phyloP scores from a whole-genome alignment of 345 rosid genomes.

The Atalantia buxifolia region DNA sequence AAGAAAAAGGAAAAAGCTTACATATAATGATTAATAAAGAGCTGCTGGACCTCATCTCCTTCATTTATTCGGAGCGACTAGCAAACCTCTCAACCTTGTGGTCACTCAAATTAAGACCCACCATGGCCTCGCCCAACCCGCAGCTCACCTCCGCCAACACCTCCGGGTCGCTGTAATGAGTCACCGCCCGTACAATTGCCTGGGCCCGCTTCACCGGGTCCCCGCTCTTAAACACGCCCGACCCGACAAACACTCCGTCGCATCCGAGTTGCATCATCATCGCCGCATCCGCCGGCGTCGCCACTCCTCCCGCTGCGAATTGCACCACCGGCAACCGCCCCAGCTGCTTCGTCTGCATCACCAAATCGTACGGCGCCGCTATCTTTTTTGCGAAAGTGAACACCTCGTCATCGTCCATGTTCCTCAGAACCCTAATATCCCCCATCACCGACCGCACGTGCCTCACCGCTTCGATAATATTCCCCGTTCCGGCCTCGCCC shows the following conservation, averaged over 20 bases:
- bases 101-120: constrained; percentile 63
- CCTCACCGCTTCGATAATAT: constrained; percentile 73
- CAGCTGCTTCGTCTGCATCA: constrained; percentile 69
- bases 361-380: constrained; percentile 61
- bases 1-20: background rate
- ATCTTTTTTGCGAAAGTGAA: constrained; percentile 65
- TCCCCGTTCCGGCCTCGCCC: constrained; percentile 86
- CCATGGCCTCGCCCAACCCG: constrained; percentile 74
- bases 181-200: constrained; percentile 70
- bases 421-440: constrained; percentile 48
- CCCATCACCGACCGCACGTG: constrained; percentile 83
- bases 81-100: constrained; percentile 75
- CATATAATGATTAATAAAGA: too few species aligned
- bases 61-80: constrained; percentile 45
- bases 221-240: constrained; percentile 71
- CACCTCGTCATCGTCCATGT: constrained; percentile 82
- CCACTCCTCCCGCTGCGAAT: constrained; percentile 71
- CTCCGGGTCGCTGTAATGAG: constrained; percentile 55
- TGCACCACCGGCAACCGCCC: constrained; percentile 72
- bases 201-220: constrained; percentile 61
- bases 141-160: constrained; percentile 68
- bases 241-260: constrained; percentile 69
- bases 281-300: constrained; percentile 80
- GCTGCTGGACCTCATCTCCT: constrained; percentile 5
- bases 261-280: constrained; percentile 78